A percentile compares a stretch with the other conserved stretches of the same genome.
Evolutionary conservation across 306 rosid species (phyloP).

Genomic region (Nissolia schottii): DNA sequence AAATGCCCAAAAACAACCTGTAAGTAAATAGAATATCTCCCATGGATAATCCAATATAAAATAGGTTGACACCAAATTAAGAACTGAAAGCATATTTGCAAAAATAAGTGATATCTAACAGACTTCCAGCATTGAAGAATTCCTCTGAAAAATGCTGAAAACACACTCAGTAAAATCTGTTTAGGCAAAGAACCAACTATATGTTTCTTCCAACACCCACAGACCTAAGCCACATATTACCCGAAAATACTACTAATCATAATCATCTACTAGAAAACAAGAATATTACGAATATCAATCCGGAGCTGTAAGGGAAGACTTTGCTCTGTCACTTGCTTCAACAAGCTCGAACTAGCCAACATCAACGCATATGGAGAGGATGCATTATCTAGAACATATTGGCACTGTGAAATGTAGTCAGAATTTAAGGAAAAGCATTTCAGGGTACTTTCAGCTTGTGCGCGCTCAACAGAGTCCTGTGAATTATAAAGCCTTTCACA

Average conservation of each 20-base stretch:
- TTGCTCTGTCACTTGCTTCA: slow-evolving; percentile 54
- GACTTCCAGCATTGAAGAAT: neutral
- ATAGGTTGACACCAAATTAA: neutral
- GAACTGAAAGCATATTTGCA: neutral
- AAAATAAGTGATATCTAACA: neutral
- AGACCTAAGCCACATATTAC: slow-evolving; percentile 15
- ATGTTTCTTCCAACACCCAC: neutral
- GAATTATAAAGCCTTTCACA: slow-evolving; percentile 53
- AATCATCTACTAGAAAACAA: slow-evolving; percentile 30
- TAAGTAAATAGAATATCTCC: slow-evolving; percentile 5
- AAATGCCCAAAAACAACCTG: slow-evolving; percentile 1
- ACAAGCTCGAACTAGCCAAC: slow-evolving; percentile 53
- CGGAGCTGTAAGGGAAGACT: slow-evolving; percentile 50
- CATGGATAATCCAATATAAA: slow-evolving; percentile 1
- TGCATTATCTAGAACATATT: slow-evolving; percentile 46
- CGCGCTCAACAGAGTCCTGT: slow-evolving; percentile 47
- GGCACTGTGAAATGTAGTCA: slow-evolving; percentile 51
- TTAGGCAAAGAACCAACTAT: slow-evolving; percentile 9
- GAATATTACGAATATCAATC: slow-evolving; percentile 53
- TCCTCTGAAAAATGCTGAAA: neutral
- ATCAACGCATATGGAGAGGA: slow-evolving; percentile 52
- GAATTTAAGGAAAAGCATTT: slow-evolving; percentile 42
- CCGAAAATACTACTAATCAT: slow-evolving; percentile 22
- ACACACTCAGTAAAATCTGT: neutral
- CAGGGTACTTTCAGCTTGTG: slow-evolving; percentile 48